Conservation (phyloP, 2,329 filamentous ascomycete species). For the Fusarium zealandicum region DNA sequence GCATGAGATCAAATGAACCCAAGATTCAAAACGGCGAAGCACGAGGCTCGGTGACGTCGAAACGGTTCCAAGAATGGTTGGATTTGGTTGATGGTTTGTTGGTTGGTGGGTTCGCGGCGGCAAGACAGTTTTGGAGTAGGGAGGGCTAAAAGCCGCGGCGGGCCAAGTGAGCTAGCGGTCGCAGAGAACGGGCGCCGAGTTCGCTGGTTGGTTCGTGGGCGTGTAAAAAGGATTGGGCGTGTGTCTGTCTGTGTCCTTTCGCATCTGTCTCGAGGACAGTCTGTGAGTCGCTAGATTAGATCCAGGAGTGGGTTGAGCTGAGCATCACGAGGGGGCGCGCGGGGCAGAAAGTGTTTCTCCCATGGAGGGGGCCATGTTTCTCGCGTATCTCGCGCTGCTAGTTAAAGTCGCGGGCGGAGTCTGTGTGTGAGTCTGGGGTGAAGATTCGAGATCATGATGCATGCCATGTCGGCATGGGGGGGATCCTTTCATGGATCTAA, state of each 20-base stretch:
- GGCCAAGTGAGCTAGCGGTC: conserved; percentile 20
- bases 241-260: conserved; percentile 12
- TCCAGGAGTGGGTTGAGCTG: conserved; percentile 25
- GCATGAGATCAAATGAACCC: background rate
- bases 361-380: conserved; percentile 29
- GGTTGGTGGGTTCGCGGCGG: conserved; percentile 4
- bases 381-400: conserved; percentile 39
- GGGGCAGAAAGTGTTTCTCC: conserved; percentile 27
- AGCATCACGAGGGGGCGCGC: conserved; percentile 35
- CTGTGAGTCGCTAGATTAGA: conserved; percentile 21
- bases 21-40: conserved; percentile 10
- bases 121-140: conserved; percentile 11
- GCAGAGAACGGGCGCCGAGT: conserved; percentile 28
- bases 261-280: too few relatives aligned
- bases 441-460: conserved; percentile 28
- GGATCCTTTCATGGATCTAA: conserved; percentile 24
- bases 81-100: background rate
- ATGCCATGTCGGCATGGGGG: conserved; percentile 31
- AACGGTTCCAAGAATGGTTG: conserved; percentile 19
- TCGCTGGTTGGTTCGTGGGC: conserved; percentile 32
- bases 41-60: conserved; percentile 22
- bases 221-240: background rate
- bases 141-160: conserved; percentile 25
- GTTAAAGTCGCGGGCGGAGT: conserved; percentile 25
- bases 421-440: conserved; percentile 23